phyloP scores from a whole-genome alignment of 108 stramenopile genomes.

The Nitzschia sp. region DNA sequence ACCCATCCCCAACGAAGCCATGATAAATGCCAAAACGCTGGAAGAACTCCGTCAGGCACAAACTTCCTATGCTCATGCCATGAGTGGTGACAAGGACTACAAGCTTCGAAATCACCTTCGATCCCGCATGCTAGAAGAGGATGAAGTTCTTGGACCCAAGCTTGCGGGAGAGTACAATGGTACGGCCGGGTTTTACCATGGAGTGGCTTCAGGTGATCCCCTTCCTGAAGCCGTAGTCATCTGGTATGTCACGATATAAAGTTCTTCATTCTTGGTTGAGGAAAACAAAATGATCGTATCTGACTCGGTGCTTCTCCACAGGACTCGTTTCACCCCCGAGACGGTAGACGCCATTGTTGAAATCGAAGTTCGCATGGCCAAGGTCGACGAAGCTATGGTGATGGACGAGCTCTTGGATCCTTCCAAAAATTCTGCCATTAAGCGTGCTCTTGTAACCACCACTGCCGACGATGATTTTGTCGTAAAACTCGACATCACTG shows the following conservation, averaged over 20 bases:
- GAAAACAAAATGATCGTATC: too few relatives aligned
- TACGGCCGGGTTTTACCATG: constrained; percentile 31
- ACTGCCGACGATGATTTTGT: constrained; percentile 13
- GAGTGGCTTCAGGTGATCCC: constrained; percentile 36
- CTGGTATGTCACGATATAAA: constrained; percentile 5
- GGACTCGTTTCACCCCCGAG: constrained; percentile 30
- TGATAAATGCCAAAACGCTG: neutral
- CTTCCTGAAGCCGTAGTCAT: constrained; percentile 17
- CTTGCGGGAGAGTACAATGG: constrained; percentile 25
- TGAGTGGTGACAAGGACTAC: neutral
- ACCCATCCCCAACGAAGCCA: neutral
- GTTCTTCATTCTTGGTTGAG: neutral
- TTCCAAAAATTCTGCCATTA: constrained; percentile 10
- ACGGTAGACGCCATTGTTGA: constrained; percentile 5
- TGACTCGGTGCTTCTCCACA: neutral
- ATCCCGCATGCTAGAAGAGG: neutral
- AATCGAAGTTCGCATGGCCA: constrained; percentile 28
- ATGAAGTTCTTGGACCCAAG: neutral
- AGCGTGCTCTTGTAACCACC: neutral
- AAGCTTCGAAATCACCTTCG: neutral
- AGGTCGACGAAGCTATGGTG: constrained; percentile 1
- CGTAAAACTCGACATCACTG: constrained; percentile 31
- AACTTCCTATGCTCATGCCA: neutral
- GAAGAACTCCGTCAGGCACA: neutral
- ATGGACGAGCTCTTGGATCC: constrained; percentile 28